These are phyloP conservation scores for Penicillium sp. DNA, from an alignment of 2,329 filamentous ascomycete genomes.

Conservation along the genomic window DNA sequence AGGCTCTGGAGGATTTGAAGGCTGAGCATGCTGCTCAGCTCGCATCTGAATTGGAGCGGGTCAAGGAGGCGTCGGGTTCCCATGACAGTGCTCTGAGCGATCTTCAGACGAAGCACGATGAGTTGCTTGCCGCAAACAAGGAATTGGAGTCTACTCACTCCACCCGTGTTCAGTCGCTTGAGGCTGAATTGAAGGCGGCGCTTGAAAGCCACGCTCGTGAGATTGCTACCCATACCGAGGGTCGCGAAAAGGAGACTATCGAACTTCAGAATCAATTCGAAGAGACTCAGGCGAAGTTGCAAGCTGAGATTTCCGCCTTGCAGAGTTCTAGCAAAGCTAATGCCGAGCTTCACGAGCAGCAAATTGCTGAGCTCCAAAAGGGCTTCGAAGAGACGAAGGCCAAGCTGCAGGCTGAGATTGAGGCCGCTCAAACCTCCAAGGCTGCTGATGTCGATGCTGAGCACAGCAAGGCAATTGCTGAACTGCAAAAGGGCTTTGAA, in stretches of 20 bases:
- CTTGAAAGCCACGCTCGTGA: conserved; percentile 28
- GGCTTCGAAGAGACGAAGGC: conserved; percentile 29
- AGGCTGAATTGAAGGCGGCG: conserved; percentile 23
- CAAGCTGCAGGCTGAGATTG: conserved; percentile 16
- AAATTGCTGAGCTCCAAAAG: conserved; percentile 35
- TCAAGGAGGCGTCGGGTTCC: conserved; percentile 29
- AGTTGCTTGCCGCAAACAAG: conserved; percentile 24
- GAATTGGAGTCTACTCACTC: conserved; percentile 32
- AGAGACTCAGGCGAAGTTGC: conserved; percentile 26
- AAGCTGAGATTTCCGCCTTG: conserved; percentile 29
- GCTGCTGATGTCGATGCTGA: conserved; percentile 21
- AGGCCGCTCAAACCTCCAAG: conserved; percentile 10
- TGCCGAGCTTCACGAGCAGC: conserved; percentile 23
- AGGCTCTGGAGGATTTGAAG: conserved; percentile 34
- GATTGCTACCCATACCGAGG: conserved; percentile 27
- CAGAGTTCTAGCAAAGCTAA: conserved; percentile 29
- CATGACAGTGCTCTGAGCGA: conserved; percentile 29
- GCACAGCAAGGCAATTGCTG: conserved; percentile 26
- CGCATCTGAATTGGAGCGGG: conserved; percentile 29
- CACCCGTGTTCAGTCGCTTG: conserved; percentile 28
- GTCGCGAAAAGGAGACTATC: conserved; percentile 27
- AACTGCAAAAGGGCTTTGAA: conserved; percentile 35
- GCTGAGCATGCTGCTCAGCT: conserved; percentile 30
- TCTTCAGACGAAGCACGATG: conserved; percentile 35
- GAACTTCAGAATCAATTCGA: conserved; percentile 33